Evolutionary conservation across 345 rosid species (phyloP), one percentile per base, ranked within the genome.

Genomic region (Melaleuca quinquenervia): DNA sequence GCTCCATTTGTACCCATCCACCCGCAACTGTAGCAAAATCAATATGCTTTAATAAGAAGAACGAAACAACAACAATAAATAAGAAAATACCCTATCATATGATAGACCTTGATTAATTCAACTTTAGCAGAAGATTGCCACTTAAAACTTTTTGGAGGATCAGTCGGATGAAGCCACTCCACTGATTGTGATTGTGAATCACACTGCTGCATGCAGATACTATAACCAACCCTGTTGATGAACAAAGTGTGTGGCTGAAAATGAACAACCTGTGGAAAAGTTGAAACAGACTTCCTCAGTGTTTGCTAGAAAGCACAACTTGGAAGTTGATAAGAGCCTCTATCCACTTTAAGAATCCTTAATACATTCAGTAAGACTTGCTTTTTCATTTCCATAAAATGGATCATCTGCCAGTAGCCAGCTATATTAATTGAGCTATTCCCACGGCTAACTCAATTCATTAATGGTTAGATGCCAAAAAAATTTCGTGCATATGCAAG

Each of bases 191-290:
- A 93, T 86, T 92, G 95, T 83, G 96, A 94, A 90, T 93, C 95
- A 84, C 98, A 95, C 89, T 97, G 99, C 90, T 93, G 98, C 85
- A 97, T 84, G 91, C 95, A 95, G 90, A 97, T 83, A 84, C 94
- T 92, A 75, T 88, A 54, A 74, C 99, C 99, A 86, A 92, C 88
- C 91, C 99, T 93, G 85, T 97, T 97, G 85, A 94, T 89, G 87
- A 96, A 95, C 87, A 96, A 90, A 87, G 96, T 94, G 90, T 96
- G 92, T 21, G 99, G 98, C 91, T 94, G 98, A 88, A 96, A 92
- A 88, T 95, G 97, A 91, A 97, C 89, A 91, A 94, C 99, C 99
- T 97, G 97, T 51, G 86, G 50, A 32, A 70, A 36, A 70, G 70
- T 70, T 44, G 10, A 70, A 8, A 36, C 13, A 70, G 80, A 70